phyloP scores from a whole-genome alignment of 2,329 filamentous ascomycete genomes.

The Nothophaeocryptopus gaeumannii region DNA sequence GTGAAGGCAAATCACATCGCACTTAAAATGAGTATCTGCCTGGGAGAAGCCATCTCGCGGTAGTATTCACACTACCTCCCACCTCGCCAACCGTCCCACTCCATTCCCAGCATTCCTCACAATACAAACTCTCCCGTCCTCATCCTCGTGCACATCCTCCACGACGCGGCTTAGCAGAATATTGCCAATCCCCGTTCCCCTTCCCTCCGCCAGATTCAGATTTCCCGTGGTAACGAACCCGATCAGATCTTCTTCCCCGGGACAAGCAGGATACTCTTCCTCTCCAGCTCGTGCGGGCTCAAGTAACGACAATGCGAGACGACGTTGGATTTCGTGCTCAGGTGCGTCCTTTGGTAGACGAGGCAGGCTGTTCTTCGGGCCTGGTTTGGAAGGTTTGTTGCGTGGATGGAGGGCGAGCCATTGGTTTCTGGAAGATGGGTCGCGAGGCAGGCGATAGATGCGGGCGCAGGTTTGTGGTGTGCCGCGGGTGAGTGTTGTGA shows the following conservation, averaged over 20 bases:
- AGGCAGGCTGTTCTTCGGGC: constrained; percentile 26
- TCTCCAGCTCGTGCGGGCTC: constrained; percentile 41
- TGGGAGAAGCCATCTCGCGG: too few species aligned
- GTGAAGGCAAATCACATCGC: too few species aligned
- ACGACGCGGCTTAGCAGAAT: constrained; percentile 61
- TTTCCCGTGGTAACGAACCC: constrained; percentile 88
- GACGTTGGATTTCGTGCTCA: constrained; percentile 44
- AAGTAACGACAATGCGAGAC: constrained; percentile 42
- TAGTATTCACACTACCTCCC: constrained; percentile 70
- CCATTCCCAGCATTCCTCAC: constrained; percentile 77
- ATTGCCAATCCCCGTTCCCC: constrained; percentile 71
- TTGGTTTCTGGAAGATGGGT: constrained; percentile 54
- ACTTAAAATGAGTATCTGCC: too few species aligned
- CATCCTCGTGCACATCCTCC: constrained; percentile 34
- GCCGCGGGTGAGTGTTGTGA: constrained; percentile 69
- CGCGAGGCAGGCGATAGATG: constrained; percentile 77
- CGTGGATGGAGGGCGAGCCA: constrained; percentile 64
- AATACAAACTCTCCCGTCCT: constrained; percentile 64
- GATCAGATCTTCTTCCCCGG: constrained; percentile 70
- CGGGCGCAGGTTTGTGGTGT: constrained; percentile 69
- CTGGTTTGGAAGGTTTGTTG: constrained; percentile 22
- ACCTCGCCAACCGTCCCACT: constrained; percentile 73
- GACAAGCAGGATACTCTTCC: constrained; percentile 62
- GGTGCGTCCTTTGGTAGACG: constrained; percentile 35
- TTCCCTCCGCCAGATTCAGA: constrained; percentile 74